Evolutionary conservation across 805 yeast genomes (phyloP).

Genomic region (Tetrapisispora iriomotensis): DNA sequence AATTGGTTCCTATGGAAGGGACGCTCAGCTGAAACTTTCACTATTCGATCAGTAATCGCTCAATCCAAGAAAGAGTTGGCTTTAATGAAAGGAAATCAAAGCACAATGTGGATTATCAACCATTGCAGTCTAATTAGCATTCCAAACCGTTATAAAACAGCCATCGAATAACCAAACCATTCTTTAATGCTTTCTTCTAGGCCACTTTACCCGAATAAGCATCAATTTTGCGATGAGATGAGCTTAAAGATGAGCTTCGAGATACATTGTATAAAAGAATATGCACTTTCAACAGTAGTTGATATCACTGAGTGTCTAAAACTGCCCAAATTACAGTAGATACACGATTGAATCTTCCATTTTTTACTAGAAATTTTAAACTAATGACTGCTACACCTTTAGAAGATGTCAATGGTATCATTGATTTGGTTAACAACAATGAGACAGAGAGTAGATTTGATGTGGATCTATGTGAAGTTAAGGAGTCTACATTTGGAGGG

Average conservation of each 20-base stretch:
- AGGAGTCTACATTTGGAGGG: conserved; percentile 49
- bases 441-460: conserved; percentile 47
- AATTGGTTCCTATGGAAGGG: too few species aligned
- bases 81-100: too few species aligned
- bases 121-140: too few species aligned
- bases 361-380: neutral
- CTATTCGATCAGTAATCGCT: too few species aligned
- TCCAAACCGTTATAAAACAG: too few species aligned
- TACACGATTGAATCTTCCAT: neutral
- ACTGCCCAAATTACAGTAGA: neutral
- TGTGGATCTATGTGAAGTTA: conserved; percentile 35
- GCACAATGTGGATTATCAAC: too few species aligned
- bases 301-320: neutral
- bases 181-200: too few species aligned
- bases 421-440: conserved; percentile 41
- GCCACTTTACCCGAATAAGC: neutral
- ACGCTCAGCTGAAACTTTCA: too few species aligned
- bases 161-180: too few species aligned
- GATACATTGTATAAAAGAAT: neutral
- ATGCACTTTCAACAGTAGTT: neutral
- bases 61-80: too few species aligned
- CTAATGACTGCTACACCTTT: conserved; percentile 28
- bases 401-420: conserved; percentile 23
- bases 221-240: neutral
- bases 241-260: neutral